These are phyloP conservation scores for Globisporangium ultimum DNA, from an alignment of 352 stramenopile genomes.

Conservation along the genomic window DNA sequence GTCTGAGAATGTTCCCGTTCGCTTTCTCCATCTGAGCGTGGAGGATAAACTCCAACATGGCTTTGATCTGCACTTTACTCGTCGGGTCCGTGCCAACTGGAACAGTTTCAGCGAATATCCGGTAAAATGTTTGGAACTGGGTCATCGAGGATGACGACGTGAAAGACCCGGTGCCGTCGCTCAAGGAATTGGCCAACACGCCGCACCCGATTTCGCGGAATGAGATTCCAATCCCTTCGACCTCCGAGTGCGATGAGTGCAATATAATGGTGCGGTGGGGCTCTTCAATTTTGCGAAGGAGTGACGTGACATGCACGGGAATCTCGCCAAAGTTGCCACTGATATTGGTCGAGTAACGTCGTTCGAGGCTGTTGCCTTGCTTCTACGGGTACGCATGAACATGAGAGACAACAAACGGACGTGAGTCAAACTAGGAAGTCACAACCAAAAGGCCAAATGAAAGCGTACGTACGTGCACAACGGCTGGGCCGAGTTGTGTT, in stretches of 20 bases:
- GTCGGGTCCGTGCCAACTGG: not conserved
- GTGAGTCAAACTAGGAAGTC: too few species aligned
- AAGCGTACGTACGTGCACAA: too few species aligned
- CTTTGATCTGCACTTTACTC: not conserved
- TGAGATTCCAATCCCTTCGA: not conserved
- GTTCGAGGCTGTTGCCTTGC: not conserved
- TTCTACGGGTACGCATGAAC: too few species aligned
- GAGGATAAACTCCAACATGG: not conserved
- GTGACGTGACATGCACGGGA: not conserved
- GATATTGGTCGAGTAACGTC: conserved; percentile 2
- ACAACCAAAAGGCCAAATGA: too few species aligned
- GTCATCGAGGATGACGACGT: not conserved
- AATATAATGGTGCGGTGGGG: conserved; percentile 5
- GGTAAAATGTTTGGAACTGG: conserved; percentile 11
- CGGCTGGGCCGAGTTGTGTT: not conserved
- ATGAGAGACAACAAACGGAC: too few species aligned
- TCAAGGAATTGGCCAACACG: not conserved
- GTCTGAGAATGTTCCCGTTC: not conserved
- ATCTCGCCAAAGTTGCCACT: conserved; percentile 3
- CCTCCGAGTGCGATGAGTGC: conserved; percentile 7
- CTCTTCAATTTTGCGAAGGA: conserved; percentile 4
- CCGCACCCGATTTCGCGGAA: conserved; percentile 15
- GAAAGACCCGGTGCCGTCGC: not conserved
- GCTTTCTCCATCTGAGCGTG: not conserved
- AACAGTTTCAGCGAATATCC: not conserved